phyloP scores from a whole-genome alignment of 2,329 filamentous ascomycete species.

The Arthrobotrys conoides region DNA sequence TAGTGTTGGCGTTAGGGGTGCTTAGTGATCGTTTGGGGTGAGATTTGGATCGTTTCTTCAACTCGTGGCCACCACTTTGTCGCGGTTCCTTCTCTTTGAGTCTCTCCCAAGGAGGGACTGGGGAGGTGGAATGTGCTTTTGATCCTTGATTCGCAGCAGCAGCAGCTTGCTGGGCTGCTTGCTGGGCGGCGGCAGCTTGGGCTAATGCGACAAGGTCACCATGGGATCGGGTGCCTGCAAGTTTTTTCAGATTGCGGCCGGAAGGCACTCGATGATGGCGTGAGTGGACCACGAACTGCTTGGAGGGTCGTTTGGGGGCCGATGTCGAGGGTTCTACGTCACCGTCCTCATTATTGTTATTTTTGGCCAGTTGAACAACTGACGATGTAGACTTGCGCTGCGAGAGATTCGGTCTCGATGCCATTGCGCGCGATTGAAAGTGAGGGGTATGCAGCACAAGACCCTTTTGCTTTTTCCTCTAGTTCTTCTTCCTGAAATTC shows the following conservation, averaged over 20 bases:
- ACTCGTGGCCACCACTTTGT: slow-evolving; percentile 57
- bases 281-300: slow-evolving; percentile 61
- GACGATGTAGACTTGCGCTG: slow-evolving; percentile 60
- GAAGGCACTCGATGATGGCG: slow-evolving; percentile 60
- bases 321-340: slow-evolving; percentile 60
- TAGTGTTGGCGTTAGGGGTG: slow-evolving; percentile 57
- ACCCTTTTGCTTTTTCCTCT: slow-evolving; percentile 17
- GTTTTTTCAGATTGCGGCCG: slow-evolving; percentile 59
- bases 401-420: slow-evolving; percentile 58
- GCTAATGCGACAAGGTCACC: slow-evolving; percentile 60
- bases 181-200: slow-evolving; percentile 51
- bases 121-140: slow-evolving; percentile 58
- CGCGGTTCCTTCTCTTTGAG: slow-evolving; percentile 49
- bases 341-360: slow-evolving; percentile 57
- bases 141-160: slow-evolving; percentile 56
- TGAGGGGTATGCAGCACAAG: slow-evolving; percentile 58
- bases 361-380: slow-evolving; percentile 57
- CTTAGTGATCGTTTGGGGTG: slow-evolving; percentile 59
- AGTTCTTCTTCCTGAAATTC: slow-evolving; percentile 1
- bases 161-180: slow-evolving; percentile 43
- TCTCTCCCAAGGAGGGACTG: slow-evolving; percentile 55
- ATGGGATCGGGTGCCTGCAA: slow-evolving; percentile 58
- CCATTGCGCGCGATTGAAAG: slow-evolving; percentile 56
- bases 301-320: slow-evolving; percentile 52
- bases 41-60: slow-evolving; percentile 54